Evolutionary conservation across 306 rosid genomes (phyloP), one percentile per base, ranked within the genome.

Genomic region (Prunus campanulata): DNA sequence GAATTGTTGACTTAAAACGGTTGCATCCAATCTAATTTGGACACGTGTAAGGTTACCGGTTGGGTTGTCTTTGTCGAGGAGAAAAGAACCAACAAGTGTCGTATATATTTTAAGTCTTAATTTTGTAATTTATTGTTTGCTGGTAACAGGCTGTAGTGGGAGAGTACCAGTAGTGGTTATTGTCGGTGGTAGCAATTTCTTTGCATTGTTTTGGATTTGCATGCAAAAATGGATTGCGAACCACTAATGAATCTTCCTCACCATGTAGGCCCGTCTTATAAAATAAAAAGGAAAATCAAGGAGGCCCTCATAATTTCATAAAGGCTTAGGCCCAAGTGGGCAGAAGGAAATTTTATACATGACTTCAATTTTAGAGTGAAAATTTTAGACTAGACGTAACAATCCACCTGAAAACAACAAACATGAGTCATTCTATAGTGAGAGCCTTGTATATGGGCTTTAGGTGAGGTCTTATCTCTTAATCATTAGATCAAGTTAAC

Each of bases 131-230:
- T 27, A 69, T 15, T 25, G n/a, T 51, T 62, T 52, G 79, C 79
- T 71, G 86, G 77, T 59, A 29, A 82, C 89, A 87, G 87, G 75
- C 92, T 84, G 92, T 77, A n/a, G 82, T 39, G 67, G 67, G n/a
- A 15, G 19, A 52, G 10, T 52, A 6, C 18, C 8, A 20, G 65
- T 22, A 11, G 65, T 25, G 42, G 44, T 29, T 62, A 25, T 14
- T 35, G 70, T 65, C 70, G 50, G 70, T 35, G 50, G 49, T 14
- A 6, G 44, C 44, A 39, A 39, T 39, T 39, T 48, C 4, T 48
- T 48, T 12, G 52, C 52, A 3, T 12, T 48, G 4, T 48, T 10
- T 48, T 48, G 5, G 52, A 48, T 48, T 10, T 48, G 15, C 52
- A 48, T 13, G 14, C 16, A 10, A 48, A 12, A 48, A 48, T 48